These are phyloP conservation scores for Penicillium hesseltinei DNA, from an alignment of 2,329 filamentous ascomycete species.

Conservation along the genomic window DNA sequence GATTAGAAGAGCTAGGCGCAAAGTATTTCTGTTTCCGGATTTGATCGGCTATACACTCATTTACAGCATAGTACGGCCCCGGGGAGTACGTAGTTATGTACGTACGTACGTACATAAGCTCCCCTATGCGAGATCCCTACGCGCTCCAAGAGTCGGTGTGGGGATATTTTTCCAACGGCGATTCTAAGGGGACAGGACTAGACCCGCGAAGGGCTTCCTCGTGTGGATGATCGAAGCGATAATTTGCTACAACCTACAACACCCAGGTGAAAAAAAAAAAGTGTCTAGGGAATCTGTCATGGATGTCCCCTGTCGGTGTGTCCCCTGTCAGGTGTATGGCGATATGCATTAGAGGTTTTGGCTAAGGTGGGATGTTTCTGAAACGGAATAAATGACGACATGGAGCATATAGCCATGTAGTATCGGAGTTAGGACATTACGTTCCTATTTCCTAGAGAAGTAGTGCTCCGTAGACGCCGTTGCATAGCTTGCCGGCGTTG, in stretches of 20 bases:
- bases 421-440: neutral
- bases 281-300: neutral
- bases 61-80: too few species aligned
- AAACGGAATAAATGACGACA: neutral
- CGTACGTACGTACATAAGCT: neutral
- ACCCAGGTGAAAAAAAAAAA: too few species aligned
- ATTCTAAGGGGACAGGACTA: neutral
- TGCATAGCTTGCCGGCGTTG: slow-evolving; percentile 2
- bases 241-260: neutral
- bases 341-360: neutral
- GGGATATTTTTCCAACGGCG: slow-evolving; percentile 5
- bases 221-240: neutral
- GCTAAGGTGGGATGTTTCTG: neutral
- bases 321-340: neutral
- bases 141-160: slow-evolving; percentile 1
- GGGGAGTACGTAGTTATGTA: too few species aligned
- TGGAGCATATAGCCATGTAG: neutral
- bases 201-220: neutral
- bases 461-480: neutral
- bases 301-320: neutral
- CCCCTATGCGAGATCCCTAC: neutral
- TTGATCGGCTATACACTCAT: neutral
- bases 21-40: neutral
- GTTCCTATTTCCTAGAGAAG: neutral
- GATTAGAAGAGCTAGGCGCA: neutral